A percentile compares a stretch with the other conserved stretches of the same genome.
Evolutionary conservation across 2,329 filamentous ascomycete genomes (phyloP).

Genomic region (Escovopsis sp.): DNA sequence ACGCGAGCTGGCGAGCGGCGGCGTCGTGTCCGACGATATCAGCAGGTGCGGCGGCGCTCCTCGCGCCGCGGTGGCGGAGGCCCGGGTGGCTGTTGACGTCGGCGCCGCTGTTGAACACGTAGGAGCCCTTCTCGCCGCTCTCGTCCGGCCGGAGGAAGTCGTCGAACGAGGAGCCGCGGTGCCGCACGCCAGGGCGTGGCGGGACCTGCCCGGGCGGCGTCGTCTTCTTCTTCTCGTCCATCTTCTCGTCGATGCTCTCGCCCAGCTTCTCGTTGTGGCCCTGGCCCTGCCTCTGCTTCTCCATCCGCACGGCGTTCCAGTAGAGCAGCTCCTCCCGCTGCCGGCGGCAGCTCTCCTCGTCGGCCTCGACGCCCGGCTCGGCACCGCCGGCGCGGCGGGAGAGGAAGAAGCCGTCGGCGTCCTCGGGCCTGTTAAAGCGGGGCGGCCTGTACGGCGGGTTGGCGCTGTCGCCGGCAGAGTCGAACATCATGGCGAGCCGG

Average conservation of each 20-base stretch:
- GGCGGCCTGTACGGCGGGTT: slow-evolving; percentile 34
- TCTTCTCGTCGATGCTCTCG: slow-evolving; percentile 8
- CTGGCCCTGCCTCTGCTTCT: slow-evolving; percentile 26
- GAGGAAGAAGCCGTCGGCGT: slow-evolving; percentile 47
- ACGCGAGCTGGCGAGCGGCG: slow-evolving; percentile 24
- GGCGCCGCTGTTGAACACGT: slow-evolving; percentile 42
- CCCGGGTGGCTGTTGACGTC: slow-evolving; percentile 29
- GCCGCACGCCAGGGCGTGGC: slow-evolving; percentile 4
- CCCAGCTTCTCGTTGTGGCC: slow-evolving; percentile 8
- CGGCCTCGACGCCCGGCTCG: slow-evolving; percentile 41
- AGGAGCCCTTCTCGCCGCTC: slow-evolving; percentile 38
- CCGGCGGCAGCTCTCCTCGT: slow-evolving; percentile 44
- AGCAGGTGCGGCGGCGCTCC: slow-evolving; percentile 32
- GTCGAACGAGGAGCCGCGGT: slow-evolving; percentile 37
- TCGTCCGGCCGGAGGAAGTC: slow-evolving; percentile 41
- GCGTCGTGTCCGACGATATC: slow-evolving; percentile 28
- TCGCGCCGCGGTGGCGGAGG: slow-evolving; percentile 34
- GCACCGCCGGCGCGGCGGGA: slow-evolving; percentile 29
- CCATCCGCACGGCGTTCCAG: slow-evolving; percentile 44
- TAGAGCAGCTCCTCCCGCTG: slow-evolving; percentile 52
- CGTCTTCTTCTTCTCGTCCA: slow-evolving; percentile 6
- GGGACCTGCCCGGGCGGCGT: not conserved
- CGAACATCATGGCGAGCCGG: slow-evolving; percentile 44
- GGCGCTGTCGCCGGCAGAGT: slow-evolving; percentile 44
- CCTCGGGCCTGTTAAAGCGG: slow-evolving; percentile 50